phyloP scores from a whole-genome alignment of 768 basidiomycete species.

The Coprinopsis cinerea region DNA sequence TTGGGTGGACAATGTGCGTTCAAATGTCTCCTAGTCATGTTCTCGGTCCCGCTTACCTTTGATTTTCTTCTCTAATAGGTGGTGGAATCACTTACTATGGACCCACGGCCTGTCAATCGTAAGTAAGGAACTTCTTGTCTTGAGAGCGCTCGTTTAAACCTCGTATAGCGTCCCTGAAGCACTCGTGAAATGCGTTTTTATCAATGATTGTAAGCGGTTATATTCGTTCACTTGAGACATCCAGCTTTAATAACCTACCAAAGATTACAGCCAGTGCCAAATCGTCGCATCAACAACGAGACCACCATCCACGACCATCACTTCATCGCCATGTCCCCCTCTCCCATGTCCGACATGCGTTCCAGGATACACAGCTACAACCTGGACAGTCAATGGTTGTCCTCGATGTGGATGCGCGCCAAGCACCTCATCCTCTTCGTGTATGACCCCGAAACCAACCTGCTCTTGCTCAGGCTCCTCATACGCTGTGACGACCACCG shows the following conservation, averaged over 20 bases:
- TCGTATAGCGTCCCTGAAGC: not conserved
- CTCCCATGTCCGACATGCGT: not conserved
- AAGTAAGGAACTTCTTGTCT: not conserved
- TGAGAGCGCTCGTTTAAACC: not conserved
- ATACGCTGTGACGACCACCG: not conserved
- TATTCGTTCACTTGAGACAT: not conserved
- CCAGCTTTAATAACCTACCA: not conserved
- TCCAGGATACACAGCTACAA: not conserved
- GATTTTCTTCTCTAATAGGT: not conserved
- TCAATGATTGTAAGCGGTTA: not conserved
- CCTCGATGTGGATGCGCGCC: not conserved
- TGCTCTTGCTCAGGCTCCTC: not conserved
- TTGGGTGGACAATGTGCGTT: not conserved
- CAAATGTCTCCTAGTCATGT: not conserved
- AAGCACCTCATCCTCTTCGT: not conserved
- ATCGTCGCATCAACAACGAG: not conserved
- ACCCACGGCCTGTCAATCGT: not conserved
- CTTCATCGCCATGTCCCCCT: not conserved
- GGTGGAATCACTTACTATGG: not conserved
- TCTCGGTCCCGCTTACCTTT: not conserved
- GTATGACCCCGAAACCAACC: not conserved
- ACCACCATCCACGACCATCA: not conserved
- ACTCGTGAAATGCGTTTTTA: not conserved
- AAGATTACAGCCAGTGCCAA: not conserved
- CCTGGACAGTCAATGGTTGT: not conserved